Base-by-base conservation (phyloP, 139 green algal species). In the Zygnema circumcarinatum region DNA sequence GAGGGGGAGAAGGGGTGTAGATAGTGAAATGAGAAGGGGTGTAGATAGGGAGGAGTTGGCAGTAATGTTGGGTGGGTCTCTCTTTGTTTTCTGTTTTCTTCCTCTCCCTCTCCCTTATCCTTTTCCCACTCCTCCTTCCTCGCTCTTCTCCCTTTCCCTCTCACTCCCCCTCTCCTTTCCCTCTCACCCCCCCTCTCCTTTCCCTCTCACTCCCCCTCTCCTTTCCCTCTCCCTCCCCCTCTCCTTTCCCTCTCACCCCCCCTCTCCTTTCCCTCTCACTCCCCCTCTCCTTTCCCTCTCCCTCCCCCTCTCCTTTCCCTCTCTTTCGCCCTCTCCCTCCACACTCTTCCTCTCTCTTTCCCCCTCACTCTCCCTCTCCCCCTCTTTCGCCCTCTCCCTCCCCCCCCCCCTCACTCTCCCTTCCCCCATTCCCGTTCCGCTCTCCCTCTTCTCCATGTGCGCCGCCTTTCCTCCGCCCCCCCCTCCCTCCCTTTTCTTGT, bases 371-470 rank as follows among this genome's bases (percentile, higher is more conserved):
- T 81, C 32, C 47, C 31, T 53, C 74, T 81, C 31, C 39, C 33
- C 47, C 31, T n/a, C 74, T 73, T n/a, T 81, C 74, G 32, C 47
- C 74, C 2, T 81, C 74, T 3, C 74, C 74, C n/a, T 53, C 74
- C n/a, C 39, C 74, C 31, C 35, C 74, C 74, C 47, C 20, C 29
- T 32, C 74, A 68, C 42, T 53, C n/a, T 53, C 33, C 7, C 2
- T 67, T 81, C 32, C 35, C 35, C n/a, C 7, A 69, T 81, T 62
- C 16, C 47, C 16, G 16, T 62, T 62, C 47, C 47, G 7, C 47
- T 16, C 16, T 62, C 47, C 16, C 47, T 62, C 7, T 62, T 16
- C 47, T 62, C 16, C 47, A 62, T 62, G 7, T 7, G 47, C 47
- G 7, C 16, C 47, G 7, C 47, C 47, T 62, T 62, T 62, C 47